A percentile compares a stretch with the other conserved stretches of the same genome.
Conservation (phyloP, 1,139 yeast species). For the Lodderomyces orthopsilosis region DNA sequence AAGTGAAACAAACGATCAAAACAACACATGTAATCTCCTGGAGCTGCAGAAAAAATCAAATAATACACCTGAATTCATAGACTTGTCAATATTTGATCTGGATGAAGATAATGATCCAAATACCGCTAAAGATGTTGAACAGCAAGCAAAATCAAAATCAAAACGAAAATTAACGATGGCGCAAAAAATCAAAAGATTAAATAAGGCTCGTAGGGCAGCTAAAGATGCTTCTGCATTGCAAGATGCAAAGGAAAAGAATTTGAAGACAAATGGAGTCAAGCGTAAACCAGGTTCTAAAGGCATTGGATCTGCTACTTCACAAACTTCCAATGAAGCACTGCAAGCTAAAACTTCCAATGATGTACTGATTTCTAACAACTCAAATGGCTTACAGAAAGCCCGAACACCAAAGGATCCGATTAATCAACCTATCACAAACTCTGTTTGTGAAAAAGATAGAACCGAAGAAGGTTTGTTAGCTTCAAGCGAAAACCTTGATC, state of each 20-base stretch:
- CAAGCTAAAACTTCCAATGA: too few relatives aligned
- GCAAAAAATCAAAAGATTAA: not conserved
- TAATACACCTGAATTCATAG: not conserved
- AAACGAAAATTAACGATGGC: conserved; percentile 1
- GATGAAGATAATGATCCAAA: not conserved
- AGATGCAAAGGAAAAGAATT: not conserved
- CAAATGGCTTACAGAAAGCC: not conserved
- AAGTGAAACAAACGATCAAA: too few relatives aligned
- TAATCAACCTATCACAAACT: not conserved
- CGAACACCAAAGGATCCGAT: not conserved
- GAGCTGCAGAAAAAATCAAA: not conserved
- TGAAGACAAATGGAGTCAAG: not conserved
- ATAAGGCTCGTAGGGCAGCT: not conserved
- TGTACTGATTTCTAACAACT: not conserved
- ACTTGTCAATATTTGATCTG: conserved; percentile 1
- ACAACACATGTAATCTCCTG: too few relatives aligned
- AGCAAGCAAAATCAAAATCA: not conserved
- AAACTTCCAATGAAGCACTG: not conserved
- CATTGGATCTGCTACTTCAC: not conserved
- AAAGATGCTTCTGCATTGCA: not conserved
- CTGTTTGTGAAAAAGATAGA: too few relatives aligned
- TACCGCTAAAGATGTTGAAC: not conserved
- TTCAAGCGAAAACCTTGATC: too few relatives aligned
- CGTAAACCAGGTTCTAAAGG: not conserved
- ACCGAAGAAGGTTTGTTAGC: too few relatives aligned